Conservation (phyloP, 2,329 filamentous ascomycete genomes). For the Hortaea werneckii region DNA sequence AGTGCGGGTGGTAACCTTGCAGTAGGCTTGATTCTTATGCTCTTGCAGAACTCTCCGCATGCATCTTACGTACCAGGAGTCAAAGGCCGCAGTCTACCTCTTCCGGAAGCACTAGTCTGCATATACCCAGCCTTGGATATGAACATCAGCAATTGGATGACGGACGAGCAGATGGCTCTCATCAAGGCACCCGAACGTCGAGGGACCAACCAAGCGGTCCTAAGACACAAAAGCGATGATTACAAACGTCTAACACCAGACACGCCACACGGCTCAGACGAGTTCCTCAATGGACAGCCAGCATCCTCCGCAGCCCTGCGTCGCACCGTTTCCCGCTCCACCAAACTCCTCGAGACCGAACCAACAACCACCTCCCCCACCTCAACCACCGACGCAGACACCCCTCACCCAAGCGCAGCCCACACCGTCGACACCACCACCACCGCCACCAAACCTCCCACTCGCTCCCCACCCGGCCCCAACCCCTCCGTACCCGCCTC, state of each 20-base stretch:
- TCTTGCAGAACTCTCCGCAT: slow-evolving; percentile 57
- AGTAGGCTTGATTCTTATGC: slow-evolving; percentile 75
- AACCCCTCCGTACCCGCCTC: slow-evolving; percentile 65
- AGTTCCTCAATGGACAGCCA: slow-evolving; percentile 46
- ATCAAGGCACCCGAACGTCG: slow-evolving; percentile 75
- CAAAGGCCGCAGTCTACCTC: slow-evolving; percentile 38
- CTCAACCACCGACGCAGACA: background rate
- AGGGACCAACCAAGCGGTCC: slow-evolving; percentile 65
- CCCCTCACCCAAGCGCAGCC: slow-evolving; percentile 4
- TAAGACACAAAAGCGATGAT: slow-evolving; percentile 78
- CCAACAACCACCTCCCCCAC: slow-evolving; percentile 1
- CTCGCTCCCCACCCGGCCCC: slow-evolving; percentile 2
- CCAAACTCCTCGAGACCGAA: slow-evolving; percentile 1
- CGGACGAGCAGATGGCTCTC: slow-evolving; percentile 90
- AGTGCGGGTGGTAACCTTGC: slow-evolving; percentile 76
- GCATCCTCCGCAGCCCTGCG: background rate
- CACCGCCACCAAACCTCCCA: slow-evolving; percentile 9
- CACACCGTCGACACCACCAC: slow-evolving; percentile 20
- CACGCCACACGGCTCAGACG: slow-evolving; percentile 71
- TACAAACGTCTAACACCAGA: slow-evolving; percentile 72
- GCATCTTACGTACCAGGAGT: slow-evolving; percentile 13
- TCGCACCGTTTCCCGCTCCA: background rate
- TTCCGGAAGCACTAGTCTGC: slow-evolving; percentile 73
- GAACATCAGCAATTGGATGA: slow-evolving; percentile 99
- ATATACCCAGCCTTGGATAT: slow-evolving; percentile 89